phyloP scores from a whole-genome alignment of 75 land plant genomes.

The Cupressus sempervirens region DNA sequence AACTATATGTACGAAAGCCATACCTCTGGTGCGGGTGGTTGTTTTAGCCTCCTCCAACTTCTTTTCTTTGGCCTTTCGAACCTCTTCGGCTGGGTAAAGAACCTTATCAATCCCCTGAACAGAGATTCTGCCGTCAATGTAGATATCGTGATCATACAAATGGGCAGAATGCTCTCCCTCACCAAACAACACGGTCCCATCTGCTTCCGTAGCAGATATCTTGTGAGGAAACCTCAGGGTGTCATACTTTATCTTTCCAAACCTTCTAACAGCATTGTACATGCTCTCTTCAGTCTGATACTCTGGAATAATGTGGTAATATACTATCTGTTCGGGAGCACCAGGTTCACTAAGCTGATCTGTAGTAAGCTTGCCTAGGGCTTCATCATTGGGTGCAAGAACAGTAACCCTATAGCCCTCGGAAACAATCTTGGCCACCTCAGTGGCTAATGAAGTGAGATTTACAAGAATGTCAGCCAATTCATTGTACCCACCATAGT shows the following conservation, averaged over 20 bases:
- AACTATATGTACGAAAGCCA: neutral
- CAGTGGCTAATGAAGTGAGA: slow-evolving; percentile 36
- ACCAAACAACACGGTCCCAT: slow-evolving; percentile 41
- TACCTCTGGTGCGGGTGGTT: neutral
- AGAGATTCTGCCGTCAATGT: slow-evolving; percentile 35
- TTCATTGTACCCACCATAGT: slow-evolving; percentile 46
- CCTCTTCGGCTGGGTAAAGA: slow-evolving; percentile 17
- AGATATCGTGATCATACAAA: slow-evolving; percentile 37
- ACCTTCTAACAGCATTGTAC: slow-evolving; percentile 36
- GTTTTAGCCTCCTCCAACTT: neutral
- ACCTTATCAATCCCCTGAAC: slow-evolving; percentile 47
- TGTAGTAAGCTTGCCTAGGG: slow-evolving; percentile 24
- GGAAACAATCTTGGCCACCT: slow-evolving; percentile 36
- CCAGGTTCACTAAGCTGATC: slow-evolving; percentile 37
- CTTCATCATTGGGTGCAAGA: slow-evolving; percentile 44
- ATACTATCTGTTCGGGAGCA: slow-evolving; percentile 31
- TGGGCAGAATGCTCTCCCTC: slow-evolving; percentile 30
- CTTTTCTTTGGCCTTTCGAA: neutral
- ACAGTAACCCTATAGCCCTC: slow-evolving; percentile 39
- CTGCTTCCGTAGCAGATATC: slow-evolving; percentile 31
- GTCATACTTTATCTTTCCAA: slow-evolving; percentile 28
- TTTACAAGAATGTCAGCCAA: slow-evolving; percentile 50
- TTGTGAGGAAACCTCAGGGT: slow-evolving; percentile 32
- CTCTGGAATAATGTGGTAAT: slow-evolving; percentile 42
- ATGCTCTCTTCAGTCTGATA: slow-evolving; percentile 58